phyloP scores from a whole-genome alignment of 139 green algal genomes.

The Klebsormidium nitens region DNA sequence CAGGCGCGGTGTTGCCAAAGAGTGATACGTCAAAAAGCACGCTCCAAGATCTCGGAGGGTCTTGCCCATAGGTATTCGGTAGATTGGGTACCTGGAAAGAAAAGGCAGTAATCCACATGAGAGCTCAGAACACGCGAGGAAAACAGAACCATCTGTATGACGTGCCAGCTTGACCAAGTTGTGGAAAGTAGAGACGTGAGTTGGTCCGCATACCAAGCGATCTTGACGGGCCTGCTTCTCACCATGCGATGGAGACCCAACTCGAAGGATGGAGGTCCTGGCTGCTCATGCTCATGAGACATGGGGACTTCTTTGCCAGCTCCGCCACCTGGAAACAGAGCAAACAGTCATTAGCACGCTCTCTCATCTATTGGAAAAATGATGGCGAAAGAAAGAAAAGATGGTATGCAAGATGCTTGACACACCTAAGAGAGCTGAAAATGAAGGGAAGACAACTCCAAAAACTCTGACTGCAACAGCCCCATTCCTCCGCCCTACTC shows the following conservation, averaged over 20 bases:
- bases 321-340: constrained; percentile 20
- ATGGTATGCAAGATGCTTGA: too few relatives aligned
- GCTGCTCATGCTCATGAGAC: neutral
- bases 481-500: neutral
- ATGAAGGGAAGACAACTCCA: neutral
- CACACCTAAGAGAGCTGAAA: too few relatives aligned
- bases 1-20: constrained; percentile 21
- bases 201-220: too few relatives aligned
- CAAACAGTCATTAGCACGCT: too few relatives aligned
- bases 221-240: neutral
- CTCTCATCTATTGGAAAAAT: too few relatives aligned
- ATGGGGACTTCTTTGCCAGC: neutral
- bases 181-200: neutral
- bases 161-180: neutral
- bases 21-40: constrained; percentile 40
- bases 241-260: constrained; percentile 37
- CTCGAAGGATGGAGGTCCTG: constrained; percentile 18
- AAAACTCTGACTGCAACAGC: neutral
- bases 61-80: constrained; percentile 26
- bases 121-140: neutral
- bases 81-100: constrained; percentile 33
- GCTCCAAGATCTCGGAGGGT: constrained; percentile 12
- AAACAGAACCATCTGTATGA: neutral
- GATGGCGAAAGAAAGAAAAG: too few relatives aligned
- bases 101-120: too few relatives aligned